A percentile compares a stretch with the other conserved stretches of the same genome.
These are phyloP conservation scores for Collariella sp. DNA, from an alignment of 495 filamentous ascomycete genomes.

Conservation along the genomic window DNA sequence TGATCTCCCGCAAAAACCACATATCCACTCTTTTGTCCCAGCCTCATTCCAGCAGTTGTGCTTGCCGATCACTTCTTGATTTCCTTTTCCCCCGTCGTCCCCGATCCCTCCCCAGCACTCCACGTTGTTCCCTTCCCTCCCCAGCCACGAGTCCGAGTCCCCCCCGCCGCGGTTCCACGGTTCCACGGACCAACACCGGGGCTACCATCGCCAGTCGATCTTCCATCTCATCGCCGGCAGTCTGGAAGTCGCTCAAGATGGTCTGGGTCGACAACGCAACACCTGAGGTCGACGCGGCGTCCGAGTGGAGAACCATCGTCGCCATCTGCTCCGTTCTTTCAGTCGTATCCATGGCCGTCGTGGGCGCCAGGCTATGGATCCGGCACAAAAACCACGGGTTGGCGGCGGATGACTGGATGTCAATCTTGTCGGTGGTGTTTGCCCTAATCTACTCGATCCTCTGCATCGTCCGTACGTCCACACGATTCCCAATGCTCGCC, in stretches of 20 bases:
- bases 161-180: neutral
- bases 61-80: slow-evolving; percentile 9
- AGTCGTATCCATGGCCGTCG: slow-evolving; percentile 13
- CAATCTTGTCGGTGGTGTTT: slow-evolving; percentile 28
- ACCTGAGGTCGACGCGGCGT: slow-evolving; percentile 20
- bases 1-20: slow-evolving; percentile 14
- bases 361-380: slow-evolving; percentile 19
- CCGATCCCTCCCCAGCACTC: neutral
- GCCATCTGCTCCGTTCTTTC: slow-evolving; percentile 19
- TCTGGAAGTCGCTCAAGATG: slow-evolving; percentile 12
- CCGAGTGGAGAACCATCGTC: slow-evolving; percentile 23
- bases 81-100: neutral
- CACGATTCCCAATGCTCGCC: neutral
- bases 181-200: too few relatives aligned
- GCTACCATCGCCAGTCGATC: neutral
- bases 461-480: slow-evolving; percentile 42
- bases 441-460: slow-evolving; percentile 42
- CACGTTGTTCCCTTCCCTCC: neutral
- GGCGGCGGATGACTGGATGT: slow-evolving; percentile 25
- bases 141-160: neutral
- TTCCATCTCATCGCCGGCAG: neutral
- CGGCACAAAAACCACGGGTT: slow-evolving; percentile 20
- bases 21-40: slow-evolving; percentile 1
- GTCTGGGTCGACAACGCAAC: slow-evolving; percentile 24
- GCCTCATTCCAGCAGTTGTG: slow-evolving; percentile 5